Base-by-base conservation (phyloP, 2,329 filamentous ascomycete genomes). In the Xylariomycetidae sp. region DNA sequence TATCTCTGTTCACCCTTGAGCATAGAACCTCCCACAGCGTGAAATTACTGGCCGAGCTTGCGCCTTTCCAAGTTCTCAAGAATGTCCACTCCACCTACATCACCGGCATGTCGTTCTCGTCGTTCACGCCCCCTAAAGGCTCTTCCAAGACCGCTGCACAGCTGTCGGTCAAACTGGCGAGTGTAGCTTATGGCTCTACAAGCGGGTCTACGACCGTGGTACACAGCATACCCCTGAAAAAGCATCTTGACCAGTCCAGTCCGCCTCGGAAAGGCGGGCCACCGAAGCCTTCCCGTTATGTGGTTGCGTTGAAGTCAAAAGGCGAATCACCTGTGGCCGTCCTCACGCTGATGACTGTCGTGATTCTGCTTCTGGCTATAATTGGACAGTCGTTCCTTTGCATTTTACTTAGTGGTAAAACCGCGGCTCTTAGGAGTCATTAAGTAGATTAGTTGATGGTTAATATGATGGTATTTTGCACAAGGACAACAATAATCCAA, bases 201-300 rank as follows among this genome's bases (percentile, higher is more conserved):
- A 80, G 94, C 48, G 82, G 80, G 40, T 89, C 88, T 56, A 85
- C 80, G 0, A 77, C 88, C 25, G 78, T 84, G 18, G 80, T 94
- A 16, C 86, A 94, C 59, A 83, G 78, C 25, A 80, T 95, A 42
- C 80, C 86, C 0, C 72, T 95, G 30, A 67, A 63, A 44, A 66
- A 63, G 40, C 49, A 62, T 25, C 39, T 63, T 31, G 60, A 67
- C 45, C 57, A 57, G 36, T 44, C 57, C 11, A 22, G 44, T 12
- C 49, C 58, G 6, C 40, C 58, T 26, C 56, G 52, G 36, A 56
- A 56, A 32, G 62, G 58, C 35, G 57, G 51, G 0, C 58, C 62
- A 11, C 63, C 74, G 1, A 65, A 64, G n/a, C 62, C 68, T 10
- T 67, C 74, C 8, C 84, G 85, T 41, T 88, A 89, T 54, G 74